Evolutionary conservation across 225 moss, liverwort and hornwort species (phyloP).

Genomic region (Bryum argenteum): DNA sequence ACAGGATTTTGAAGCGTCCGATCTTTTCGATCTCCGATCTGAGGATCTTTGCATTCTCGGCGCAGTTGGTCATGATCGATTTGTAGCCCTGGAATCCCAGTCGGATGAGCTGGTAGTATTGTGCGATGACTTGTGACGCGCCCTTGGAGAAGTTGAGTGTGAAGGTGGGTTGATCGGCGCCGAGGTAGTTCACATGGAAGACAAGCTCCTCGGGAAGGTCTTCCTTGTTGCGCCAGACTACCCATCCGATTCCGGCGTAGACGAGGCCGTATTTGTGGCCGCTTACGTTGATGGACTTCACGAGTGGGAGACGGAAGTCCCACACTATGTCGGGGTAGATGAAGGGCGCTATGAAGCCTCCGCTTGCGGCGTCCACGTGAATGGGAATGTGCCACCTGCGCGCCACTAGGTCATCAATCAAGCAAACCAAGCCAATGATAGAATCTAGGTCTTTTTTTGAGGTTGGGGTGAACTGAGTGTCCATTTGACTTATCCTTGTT

Average conservation of each 20-base stretch:
- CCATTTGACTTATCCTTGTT: too few species aligned
- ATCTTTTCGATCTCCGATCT: slow-evolving; percentile 45
- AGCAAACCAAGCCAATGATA: not conserved
- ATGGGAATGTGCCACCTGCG: slow-evolving; percentile 68
- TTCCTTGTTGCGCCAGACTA: slow-evolving; percentile 64
- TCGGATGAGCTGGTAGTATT: slow-evolving; percentile 92
- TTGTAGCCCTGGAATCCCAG: slow-evolving; percentile 83
- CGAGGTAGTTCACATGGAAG: slow-evolving; percentile 74
- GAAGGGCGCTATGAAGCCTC: slow-evolving; percentile 87
- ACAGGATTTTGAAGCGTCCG: slow-evolving; percentile 73
- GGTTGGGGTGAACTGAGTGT: not conserved
- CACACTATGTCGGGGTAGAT: slow-evolving; percentile 71
- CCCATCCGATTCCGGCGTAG: slow-evolving; percentile 76
- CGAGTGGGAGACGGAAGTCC: slow-evolving; percentile 69
- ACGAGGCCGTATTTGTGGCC: slow-evolving; percentile 93
- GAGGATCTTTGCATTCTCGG: slow-evolving; percentile 49
- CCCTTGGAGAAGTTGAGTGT: slow-evolving; percentile 81
- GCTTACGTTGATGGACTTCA: slow-evolving; percentile 69
- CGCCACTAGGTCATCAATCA: too few species aligned
- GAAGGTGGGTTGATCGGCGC: slow-evolving; percentile 72
- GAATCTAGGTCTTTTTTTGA: too few species aligned
- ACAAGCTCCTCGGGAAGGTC: slow-evolving; percentile 69
- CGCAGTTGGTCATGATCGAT: slow-evolving; percentile 73
- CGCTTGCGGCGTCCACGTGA: slow-evolving; percentile 74
- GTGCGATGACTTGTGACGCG: slow-evolving; percentile 87